Evolutionary conservation across 768 basidiomycete species (phyloP), one percentile per base, ranked within the genome.

Genomic region (Boletus eberwhitei): DNA sequence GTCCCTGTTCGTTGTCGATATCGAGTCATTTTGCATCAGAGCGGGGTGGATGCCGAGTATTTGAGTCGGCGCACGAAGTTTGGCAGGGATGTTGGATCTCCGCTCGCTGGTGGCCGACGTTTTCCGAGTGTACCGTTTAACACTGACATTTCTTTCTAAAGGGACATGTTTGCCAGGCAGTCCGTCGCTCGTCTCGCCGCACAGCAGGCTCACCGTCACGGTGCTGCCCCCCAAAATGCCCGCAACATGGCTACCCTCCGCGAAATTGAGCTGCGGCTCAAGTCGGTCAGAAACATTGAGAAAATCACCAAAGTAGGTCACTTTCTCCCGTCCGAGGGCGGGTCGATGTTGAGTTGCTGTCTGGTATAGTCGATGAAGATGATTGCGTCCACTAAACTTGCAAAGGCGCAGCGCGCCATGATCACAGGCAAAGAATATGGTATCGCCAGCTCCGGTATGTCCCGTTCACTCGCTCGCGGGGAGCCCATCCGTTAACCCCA

Each of bases 251-350:
- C 96, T 39, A 98, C 97, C 57, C 86, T 99, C 61, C 88, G 94
- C 62, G 96, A 99, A 78, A 90, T 99, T 69, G 96, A 99, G 80
- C 75, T 92, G 72, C 87, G 96, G 65, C 82, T 91, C 75, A 92
- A 96, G 85, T 97, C 93, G 44, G 96, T 98, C 68, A 81, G 83
- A 74, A 97, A 97, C 79, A 96, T 96, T 72, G 93, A 97, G 83
- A 98, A 98, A 90, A 98, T 99, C 79, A 98, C 96, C 57, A 96
- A 97, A 81, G 95, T 93, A 60, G 60, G 81, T 63, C 56, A 46
- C 34, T 29, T 58, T 48, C 36, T 48, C 51, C 21, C 32, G 22
- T 32, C 21, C 29, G 19, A 42, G 40, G 9, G 13, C 2, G 32
- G 16, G 21, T 39, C 17, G 47, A 43, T 29, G 46, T 52, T 58